Base-by-base conservation (phyloP, 2,329 filamentous ascomycete species). In the Allantophomopsis cytisporea region DNA sequence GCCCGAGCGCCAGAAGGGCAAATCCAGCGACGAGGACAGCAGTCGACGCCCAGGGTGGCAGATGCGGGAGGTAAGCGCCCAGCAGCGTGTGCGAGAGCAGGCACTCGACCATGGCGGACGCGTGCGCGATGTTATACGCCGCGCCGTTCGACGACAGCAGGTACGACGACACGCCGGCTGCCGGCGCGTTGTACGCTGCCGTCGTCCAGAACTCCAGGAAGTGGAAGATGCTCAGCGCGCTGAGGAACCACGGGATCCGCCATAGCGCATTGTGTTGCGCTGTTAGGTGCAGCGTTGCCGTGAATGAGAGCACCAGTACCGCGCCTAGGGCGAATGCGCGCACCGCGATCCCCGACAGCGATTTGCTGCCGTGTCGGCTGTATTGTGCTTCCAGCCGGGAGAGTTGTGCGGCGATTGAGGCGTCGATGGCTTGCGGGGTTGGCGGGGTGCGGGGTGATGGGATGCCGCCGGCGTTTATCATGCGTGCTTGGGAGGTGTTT, bases 161-260 rank as follows among this genome's bases (percentile, higher is more conserved):
- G 58, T 93, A 98, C 30, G 84, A 82, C 39, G 73, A 72, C 15
- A 88, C 66, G 17, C 69, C 73, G 15, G 84, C 85, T 38, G 76
- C 69, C 13, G 71, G 68, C 0, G 84, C 85, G 60, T 96, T 96
- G 63, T 83, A 84, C 40, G 70, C 66, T 7, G 89, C 88, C 0
- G 89, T 95, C 23, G 80, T 85, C 69, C 79, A 94, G 67, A 88
- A 98, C 62, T 98, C 91, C 59, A 96, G 78, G 62, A 94, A 96
- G 66, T 98, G 91, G 63, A 96, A 96, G 21, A 81, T 51, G 18
- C 80, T 72, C 36, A 96, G 77, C 12, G 76, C 65, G 38, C 64
- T 63, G 36, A 81, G 53, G 63, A 89, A 89, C 56, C 80, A 76
- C 21, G 75, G 71, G 7, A 72, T 56, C 41, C 76, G 73, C 76